Conservation (phyloP, 305 asterid genomes). For the Andrographis paniculata region DNA sequence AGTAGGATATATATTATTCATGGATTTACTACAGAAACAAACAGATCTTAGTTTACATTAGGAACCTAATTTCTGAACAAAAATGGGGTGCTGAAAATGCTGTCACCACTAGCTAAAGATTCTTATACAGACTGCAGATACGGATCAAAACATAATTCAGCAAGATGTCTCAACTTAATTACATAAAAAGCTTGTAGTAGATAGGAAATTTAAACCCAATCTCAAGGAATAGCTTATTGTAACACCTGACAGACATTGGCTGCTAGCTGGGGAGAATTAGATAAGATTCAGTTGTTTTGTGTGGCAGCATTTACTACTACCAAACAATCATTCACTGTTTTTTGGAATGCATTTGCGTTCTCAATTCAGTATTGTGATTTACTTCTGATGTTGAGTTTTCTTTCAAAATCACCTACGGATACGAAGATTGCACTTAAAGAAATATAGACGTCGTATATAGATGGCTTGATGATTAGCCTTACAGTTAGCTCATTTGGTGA, state of each 20-base stretch:
- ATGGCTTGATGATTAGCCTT: neutral
- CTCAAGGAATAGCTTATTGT: too few relatives aligned
- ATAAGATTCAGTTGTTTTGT: conserved; percentile 5
- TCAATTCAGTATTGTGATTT: conserved; percentile 9
- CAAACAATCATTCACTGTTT: conserved; percentile 6
- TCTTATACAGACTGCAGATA: too few relatives aligned
- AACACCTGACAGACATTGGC: neutral
- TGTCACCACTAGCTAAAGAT: too few relatives aligned
- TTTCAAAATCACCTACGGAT: neutral
- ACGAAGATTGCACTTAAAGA: neutral
- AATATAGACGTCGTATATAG: neutral
- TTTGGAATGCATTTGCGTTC: conserved; percentile 13
- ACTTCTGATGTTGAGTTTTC: neutral
- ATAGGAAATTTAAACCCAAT: neutral
- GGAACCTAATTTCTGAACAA: too few relatives aligned
- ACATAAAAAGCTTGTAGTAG: neutral
- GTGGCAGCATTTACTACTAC: conserved; percentile 6
- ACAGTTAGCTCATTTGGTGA: neutral
- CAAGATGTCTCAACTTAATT: neutral
- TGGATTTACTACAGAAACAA: too few relatives aligned
- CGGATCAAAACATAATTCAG: too few relatives aligned
- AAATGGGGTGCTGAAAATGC: too few relatives aligned
- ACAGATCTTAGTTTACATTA: too few relatives aligned
- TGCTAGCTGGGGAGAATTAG: neutral
- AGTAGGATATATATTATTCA: too few relatives aligned